Base-by-base conservation (phyloP, 2,329 filamentous ascomycete species). In the Alternaria longipes region DNA sequence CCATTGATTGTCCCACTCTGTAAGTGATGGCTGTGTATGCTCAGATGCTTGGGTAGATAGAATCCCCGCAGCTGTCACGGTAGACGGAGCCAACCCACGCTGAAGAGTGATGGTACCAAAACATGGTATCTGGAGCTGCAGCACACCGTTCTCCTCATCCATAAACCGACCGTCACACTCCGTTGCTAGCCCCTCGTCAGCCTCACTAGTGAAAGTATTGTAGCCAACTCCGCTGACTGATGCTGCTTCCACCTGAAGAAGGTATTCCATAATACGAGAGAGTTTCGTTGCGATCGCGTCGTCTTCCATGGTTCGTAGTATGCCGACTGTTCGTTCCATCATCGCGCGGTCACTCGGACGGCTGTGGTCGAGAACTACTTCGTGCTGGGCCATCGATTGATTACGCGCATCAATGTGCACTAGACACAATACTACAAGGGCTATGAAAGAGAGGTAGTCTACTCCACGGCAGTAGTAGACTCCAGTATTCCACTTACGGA, bases 191-290 rank as follows among this genome's bases (percentile, higher is more conserved):
- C 30, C 30, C 8, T 32, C 30, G 16, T 68, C 66, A 2, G 63
- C 56, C 4, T 66, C 54, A 0, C 60, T 67, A 7, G 68, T 60
- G 11, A 2, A 32, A 12, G 30, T 69, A 0, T 28, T 60, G 38
- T 68, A 64, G 24, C 41, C 30, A 9, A 30, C 41, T 3, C 64
- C 63, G 8, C 54, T 57, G 2, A 62, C 56, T 8, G 62, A 58
- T 36, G 58, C 55, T 11, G 36, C 54, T 57, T 70, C 67, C 16
- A 69, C 57, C 24, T 55, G 54, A 30, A 71, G 59, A 9, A 72
- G 28, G 40, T 53, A 49, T 12, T 54, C 34, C 26, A 69, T 46
- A 8, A 66, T 50, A 24, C 30, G 18, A 9, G 56, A 50, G 18
- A 66, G 56, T 22, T 60, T 65, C 22, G 8, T 32, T 16, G 56